Base-by-base conservation (phyloP, 306 rosid genomes). In the Prosopis cineraria region DNA sequence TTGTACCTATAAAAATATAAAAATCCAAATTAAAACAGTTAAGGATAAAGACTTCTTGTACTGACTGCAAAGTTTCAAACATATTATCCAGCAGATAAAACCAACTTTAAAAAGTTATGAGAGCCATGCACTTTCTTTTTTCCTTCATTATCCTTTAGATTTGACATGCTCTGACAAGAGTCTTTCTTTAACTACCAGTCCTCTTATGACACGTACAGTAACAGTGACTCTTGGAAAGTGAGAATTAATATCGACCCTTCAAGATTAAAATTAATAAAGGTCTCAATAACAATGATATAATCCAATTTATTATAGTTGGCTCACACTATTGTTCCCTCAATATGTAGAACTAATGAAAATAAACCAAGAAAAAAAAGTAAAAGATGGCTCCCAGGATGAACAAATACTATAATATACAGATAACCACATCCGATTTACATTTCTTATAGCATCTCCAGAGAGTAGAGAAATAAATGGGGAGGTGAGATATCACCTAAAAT, bases 1-100 rank as follows among this genome's bases (percentile, higher is more conserved):
- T 94, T 48, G 89, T 92, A 79, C 98, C 98, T 94, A 78, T 69
- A 72, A 84, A 60, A 29, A 68, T 58, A 77, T 29, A 74, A 52
- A 72, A 12, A 72, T 31, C 39, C 40, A 64, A 56, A 73, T 50
- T 50, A 77, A 65, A 70, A 24, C 39, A 52, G 41, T 80, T 47
- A n/a, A n/a, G n/a, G n/a, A n/a, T n/a, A n/a, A n/a, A n/a, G n/a
- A n/a, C n/a, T n/a, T n/a, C n/a, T n/a, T n/a, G n/a, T n/a, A 53
- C 67, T 36, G 43, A 27, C 22, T 20, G 72, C 72, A 22, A 67
- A 40, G 70, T 10, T 65, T 36, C 43, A 33, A 31, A 62, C 39
- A 31, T 6, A 19, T 62, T 62, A 27, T 33, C 70, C 29, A 7
- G 24, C 25, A 36, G 4, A 31, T 17, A 17, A 31, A 63, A 43